A percentile compares a stretch with the other conserved stretches of the same genome.
Conservation (phyloP, 2,329 filamentous ascomycete genomes). For the Drechslerella dactyloides region DNA sequence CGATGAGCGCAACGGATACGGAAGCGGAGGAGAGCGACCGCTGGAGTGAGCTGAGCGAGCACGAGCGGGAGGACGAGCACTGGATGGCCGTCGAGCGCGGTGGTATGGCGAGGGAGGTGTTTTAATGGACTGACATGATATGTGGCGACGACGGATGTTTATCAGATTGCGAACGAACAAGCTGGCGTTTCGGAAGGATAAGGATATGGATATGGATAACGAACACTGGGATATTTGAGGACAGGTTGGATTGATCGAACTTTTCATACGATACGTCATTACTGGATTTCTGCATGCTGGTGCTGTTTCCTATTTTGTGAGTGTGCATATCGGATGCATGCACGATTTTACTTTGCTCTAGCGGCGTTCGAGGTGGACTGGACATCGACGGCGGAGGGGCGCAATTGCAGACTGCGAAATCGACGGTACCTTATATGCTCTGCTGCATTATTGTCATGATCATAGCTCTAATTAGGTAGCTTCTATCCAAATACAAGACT, state of each 20-base stretch:
- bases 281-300: background rate
- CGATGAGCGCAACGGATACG: constrained; percentile 36
- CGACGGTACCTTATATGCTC: background rate
- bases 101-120: constrained; percentile 46
- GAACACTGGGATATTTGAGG: background rate
- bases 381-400: background rate
- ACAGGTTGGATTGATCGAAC: background rate
- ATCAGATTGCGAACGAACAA: background rate
- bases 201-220: background rate
- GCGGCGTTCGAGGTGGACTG: background rate
- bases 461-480: too few species aligned
- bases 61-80: constrained; percentile 36
- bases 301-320: background rate
- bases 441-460: constrained; percentile 18
- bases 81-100: constrained; percentile 47
- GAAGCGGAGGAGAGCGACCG: constrained; percentile 50
- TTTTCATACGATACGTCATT: constrained; percentile 1
- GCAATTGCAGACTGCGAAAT: background rate
- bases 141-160: background rate
- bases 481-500: too few species aligned
- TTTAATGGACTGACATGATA: background rate
- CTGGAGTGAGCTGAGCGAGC: constrained; percentile 44
- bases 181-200: background rate
- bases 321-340: background rate
- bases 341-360: background rate